Evolutionary conservation across 306 rosid genomes (phyloP).

Genomic region (Canavalia gladiata): DNA sequence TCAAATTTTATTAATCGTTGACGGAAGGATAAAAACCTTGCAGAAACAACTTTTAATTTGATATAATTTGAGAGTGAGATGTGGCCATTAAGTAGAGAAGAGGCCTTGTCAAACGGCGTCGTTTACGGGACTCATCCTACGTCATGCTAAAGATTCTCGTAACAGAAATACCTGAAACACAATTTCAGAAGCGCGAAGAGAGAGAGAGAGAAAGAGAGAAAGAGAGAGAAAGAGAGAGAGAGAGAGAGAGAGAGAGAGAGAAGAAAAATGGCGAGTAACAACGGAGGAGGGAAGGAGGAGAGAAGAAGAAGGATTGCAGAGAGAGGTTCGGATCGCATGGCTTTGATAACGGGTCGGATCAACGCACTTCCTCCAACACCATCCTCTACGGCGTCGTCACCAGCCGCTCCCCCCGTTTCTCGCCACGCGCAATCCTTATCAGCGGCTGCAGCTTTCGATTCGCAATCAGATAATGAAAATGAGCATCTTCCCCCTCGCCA

Average conservation of each 20-base stretch:
- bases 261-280: constrained; percentile 56
- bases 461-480: neutral
- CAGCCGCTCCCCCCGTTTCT: constrained; percentile 23
- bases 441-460: neutral
- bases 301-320: constrained; percentile 69
- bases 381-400: constrained; percentile 49
- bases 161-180: constrained; percentile 53
- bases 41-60: no score
- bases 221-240: constrained; percentile 29
- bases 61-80: neutral
- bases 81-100: constrained; percentile 19
- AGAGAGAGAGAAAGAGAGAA: constrained; percentile 26
- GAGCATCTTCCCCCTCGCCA: neutral
- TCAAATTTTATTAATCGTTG: no score
- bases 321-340: constrained; percentile 76
- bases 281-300: constrained; percentile 30
- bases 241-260: neutral
- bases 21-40: no score
- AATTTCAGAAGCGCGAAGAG: constrained; percentile 1
- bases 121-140: constrained; percentile 22
- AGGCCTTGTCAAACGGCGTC: constrained; percentile 41
- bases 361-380: constrained; percentile 54
- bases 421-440: constrained; percentile 42
- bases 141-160: constrained; percentile 16
- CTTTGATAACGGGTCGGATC: constrained; percentile 68